A percentile compares a stretch with the other conserved stretches of the same genome.
Conservation (phyloP, 2,329 filamentous ascomycete species). For the Venturia carpophila region DNA sequence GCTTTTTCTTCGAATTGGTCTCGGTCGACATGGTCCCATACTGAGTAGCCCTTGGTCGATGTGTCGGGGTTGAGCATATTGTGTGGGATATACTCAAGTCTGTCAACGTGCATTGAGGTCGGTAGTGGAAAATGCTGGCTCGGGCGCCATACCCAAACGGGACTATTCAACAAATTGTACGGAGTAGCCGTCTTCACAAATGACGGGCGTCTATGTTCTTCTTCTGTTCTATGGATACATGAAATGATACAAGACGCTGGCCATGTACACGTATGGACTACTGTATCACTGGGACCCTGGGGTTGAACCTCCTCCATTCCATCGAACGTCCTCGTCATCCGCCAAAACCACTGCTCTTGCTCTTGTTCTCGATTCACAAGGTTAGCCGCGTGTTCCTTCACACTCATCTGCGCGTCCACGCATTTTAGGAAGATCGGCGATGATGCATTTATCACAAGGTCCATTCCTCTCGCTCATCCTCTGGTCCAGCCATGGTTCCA, state of each 20-base stretch:
- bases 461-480: not conserved
- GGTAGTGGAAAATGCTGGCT: not conserved
- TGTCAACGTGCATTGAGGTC: not conserved
- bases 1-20: not conserved
- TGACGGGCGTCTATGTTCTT: no score
- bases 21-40: slow-evolving; percentile 12
- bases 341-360: not conserved
- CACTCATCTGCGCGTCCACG: not conserved
- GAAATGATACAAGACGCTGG: not conserved
- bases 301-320: not conserved
- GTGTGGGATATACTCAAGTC: not conserved
- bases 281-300: not conserved
- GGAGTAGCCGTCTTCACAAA: no score
- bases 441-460: not conserved
- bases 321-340: not conserved
- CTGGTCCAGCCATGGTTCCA: slow-evolving; percentile 94
- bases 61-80: slow-evolving; percentile 7
- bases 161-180: not conserved
- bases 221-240: not conserved
- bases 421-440: not conserved
- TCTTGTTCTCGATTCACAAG: not conserved
- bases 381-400: not conserved
- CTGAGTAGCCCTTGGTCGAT: not conserved
- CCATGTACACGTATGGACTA: not conserved
- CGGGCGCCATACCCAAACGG: not conserved